Percentiles rank a stretch among this genome's conserved stretches.
Evolutionary conservation across 192 early-diverging fungal species (phyloP).

Genomic region (Irineochytrium annulatum): DNA sequence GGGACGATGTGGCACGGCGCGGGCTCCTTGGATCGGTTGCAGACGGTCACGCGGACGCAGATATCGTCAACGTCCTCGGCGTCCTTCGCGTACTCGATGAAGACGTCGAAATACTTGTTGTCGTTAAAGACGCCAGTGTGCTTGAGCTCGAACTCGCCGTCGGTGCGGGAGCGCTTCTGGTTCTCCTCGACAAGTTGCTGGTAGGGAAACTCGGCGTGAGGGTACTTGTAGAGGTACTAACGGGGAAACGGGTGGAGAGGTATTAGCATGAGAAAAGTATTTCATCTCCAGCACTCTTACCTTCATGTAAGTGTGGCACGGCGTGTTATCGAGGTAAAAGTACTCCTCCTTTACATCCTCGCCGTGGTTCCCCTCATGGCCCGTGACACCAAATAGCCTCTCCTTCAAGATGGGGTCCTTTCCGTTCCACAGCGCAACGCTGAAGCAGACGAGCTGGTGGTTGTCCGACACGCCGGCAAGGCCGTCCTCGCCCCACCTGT

Average conservation of each 20-base stretch:
- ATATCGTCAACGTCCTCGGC: constrained; percentile 20
- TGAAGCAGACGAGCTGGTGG: constrained; percentile 24
- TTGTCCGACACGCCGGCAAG: constrained; percentile 33
- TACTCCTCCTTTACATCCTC: constrained; percentile 36
- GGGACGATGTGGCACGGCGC: constrained; percentile 27
- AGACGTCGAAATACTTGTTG: constrained; percentile 25
- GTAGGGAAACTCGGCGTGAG: constrained; percentile 29
- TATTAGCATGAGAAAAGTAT: background rate
- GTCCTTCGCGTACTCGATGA: constrained; percentile 29
- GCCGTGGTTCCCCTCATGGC: constrained; percentile 31
- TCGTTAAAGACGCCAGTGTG: constrained; percentile 30
- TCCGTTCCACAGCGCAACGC: constrained; percentile 31
- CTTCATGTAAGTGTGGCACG: constrained; percentile 28
- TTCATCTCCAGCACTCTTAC: background rate
- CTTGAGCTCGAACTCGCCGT: constrained; percentile 27
- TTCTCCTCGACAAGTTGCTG: constrained; percentile 18
- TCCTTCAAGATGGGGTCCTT: constrained; percentile 30
- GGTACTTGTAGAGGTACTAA: constrained; percentile 31
- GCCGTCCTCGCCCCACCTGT: constrained; percentile 25
- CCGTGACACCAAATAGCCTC: constrained; percentile 28
- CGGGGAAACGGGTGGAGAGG: too few species aligned
- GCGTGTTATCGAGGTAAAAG: constrained; percentile 30
- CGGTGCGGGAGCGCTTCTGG: constrained; percentile 11
- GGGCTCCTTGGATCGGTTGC: constrained; percentile 11
- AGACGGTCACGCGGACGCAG: constrained; percentile 13